phyloP scores from a whole-genome alignment of 2,329 filamentous ascomycete genomes.

The Chaetothyriales sp. region DNA sequence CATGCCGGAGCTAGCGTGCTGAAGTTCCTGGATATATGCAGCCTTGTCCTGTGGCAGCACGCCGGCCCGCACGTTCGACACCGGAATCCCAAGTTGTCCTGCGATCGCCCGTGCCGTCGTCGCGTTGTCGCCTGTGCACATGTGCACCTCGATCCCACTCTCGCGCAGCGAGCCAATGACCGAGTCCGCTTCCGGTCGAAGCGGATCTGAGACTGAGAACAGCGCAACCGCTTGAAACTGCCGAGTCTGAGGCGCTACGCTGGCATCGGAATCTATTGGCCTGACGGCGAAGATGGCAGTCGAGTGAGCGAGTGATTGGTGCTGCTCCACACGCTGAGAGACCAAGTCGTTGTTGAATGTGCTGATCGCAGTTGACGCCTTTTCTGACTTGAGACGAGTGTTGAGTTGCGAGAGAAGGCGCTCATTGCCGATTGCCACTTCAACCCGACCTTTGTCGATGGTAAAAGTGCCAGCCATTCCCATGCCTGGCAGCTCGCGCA shows the following conservation, averaged over 20 bases:
- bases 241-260: background rate
- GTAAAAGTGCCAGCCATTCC: slow-evolving; percentile 42
- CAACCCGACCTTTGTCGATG: slow-evolving; percentile 17
- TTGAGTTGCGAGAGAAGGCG: slow-evolving; percentile 29
- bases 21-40: slow-evolving; percentile 28
- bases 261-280: slow-evolving; percentile 4
- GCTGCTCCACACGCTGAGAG: background rate
- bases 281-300: slow-evolving; percentile 33
- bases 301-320: slow-evolving; percentile 24
- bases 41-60: slow-evolving; percentile 73
- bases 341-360: background rate
- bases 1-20: slow-evolving; percentile 14
- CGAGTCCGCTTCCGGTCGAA: slow-evolving; percentile 56
- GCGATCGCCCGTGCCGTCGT: slow-evolving; percentile 74
- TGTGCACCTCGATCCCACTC: slow-evolving; percentile 59
- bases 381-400: background rate
- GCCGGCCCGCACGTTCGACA: slow-evolving; percentile 66
- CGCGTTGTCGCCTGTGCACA: slow-evolving; percentile 86
- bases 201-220: slow-evolving; percentile 67
- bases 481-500: slow-evolving; percentile 44
- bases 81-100: slow-evolving; percentile 57
- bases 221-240: slow-evolving; percentile 43
- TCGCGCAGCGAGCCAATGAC: slow-evolving; percentile 53
- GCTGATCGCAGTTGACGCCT: background rate
- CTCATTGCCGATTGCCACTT: slow-evolving; percentile 45